Base-by-base conservation (phyloP, 2,329 filamentous ascomycete genomes). In the Clathrospora elynae region DNA sequence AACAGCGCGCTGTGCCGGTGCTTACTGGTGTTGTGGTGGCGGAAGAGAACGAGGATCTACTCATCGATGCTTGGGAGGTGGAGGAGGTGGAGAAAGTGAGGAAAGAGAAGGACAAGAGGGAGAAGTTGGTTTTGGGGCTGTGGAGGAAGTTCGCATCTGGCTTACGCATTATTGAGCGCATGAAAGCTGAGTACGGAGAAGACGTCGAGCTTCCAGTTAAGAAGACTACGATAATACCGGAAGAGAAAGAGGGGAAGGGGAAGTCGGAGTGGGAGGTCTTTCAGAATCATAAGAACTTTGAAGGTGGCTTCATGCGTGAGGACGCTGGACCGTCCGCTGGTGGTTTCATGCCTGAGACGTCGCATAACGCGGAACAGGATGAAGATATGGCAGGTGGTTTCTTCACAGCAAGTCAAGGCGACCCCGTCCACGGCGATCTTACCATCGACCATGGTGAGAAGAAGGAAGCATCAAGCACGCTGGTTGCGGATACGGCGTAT, bases 131-230 rank as follows among this genome's bases (percentile, higher is more conserved):
- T 1, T 65, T 97, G 31, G 80, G 79, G 1, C 81, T 84, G 54
- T 99, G 93, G 93, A 82, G 88, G 43, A 95, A 88, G 68, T 89
- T 96, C 57, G 71, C 95, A 10, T 88, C 91, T 77, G 91, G 91
- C 0, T 66, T 96, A 71, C 80, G 90, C 3, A 93, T 97, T 43
- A 78, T 89, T 0, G 51, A 67, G 35, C 49, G 64, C 11, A 61
- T 69, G 62, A 62, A 56, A 24, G 51, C 54, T 5, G 62, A 67
- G 37, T 68, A 68, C 42, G 64, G 64, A 0, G 61, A 67, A 0
- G 61, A 66, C 18, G 52, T 54, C 3, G 59, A 62, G 13, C 80
- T 93, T 66, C 79, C 90, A 34, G 85, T 95, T 26, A 88, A 95
- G 48, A 67, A 71, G 24, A 73, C 31, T 6, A 36, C 22, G n/a